A percentile compares a stretch with the other conserved stretches of the same genome.
Conservation (phyloP, 139 green algal genomes). For the Trebouxia sp. region DNA sequence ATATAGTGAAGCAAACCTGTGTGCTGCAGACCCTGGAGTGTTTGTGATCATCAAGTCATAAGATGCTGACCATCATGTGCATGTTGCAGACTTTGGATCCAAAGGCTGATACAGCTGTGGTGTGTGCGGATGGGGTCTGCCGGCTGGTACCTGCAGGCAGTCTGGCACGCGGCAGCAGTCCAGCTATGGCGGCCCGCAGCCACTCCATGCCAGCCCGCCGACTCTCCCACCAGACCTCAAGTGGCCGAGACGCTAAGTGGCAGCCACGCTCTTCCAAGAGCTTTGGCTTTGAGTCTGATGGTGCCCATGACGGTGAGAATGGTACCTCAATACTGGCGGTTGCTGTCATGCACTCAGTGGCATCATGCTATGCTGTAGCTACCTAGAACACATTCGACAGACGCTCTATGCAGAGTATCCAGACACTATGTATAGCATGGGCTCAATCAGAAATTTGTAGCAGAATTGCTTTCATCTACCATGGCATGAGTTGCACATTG, state of each 20-base stretch:
- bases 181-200: background rate
- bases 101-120: background rate
- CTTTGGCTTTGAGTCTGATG: background rate
- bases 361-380: too few relatives aligned
- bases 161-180: background rate
- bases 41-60: background rate
- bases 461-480: background rate
- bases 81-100: background rate
- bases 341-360: too few relatives aligned
- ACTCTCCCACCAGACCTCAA: constrained; percentile 9
- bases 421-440: too few relatives aligned
- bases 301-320: background rate
- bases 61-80: background rate
- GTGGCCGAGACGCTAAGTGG: too few relatives aligned
- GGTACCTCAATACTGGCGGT: too few relatives aligned
- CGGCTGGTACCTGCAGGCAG: background rate
- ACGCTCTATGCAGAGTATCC: too few relatives aligned
- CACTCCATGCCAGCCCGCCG: background rate
- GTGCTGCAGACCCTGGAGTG: background rate
- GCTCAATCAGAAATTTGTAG: too few relatives aligned
- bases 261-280: background rate
- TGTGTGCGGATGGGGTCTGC: constrained; percentile 22
- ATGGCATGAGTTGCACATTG: too few relatives aligned
- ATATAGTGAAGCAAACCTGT: background rate
- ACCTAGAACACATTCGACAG: too few relatives aligned